Evolutionary conservation across 495 filamentous ascomycete genomes (phyloP).

Genomic region (Talaromyces borbonicus): DNA sequence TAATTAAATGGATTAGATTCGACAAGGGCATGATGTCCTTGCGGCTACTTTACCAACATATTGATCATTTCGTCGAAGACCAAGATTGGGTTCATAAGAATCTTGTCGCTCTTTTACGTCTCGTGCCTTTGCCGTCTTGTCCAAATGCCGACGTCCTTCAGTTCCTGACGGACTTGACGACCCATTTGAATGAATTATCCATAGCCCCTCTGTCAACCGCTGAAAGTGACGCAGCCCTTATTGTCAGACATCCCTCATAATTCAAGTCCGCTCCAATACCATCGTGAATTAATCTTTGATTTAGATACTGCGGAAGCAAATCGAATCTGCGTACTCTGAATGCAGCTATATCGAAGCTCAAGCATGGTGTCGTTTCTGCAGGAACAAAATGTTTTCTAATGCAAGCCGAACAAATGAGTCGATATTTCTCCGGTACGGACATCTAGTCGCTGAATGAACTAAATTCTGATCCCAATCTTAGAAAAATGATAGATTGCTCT

Average conservation of each 20-base stretch:
- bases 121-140: slow-evolving; percentile 29
- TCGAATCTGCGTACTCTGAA: slow-evolving; percentile 47
- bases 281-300: slow-evolving; percentile 3
- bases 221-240: slow-evolving; percentile 61
- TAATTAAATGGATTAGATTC: neutral
- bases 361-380: slow-evolving; percentile 63
- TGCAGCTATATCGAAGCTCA: slow-evolving; percentile 45
- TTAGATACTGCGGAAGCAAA: slow-evolving; percentile 68
- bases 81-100: slow-evolving; percentile 53
- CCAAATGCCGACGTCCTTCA: slow-evolving; percentile 13
- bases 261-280: neutral
- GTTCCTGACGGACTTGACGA: slow-evolving; percentile 27
- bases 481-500: neutral
- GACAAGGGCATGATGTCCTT: slow-evolving; percentile 33
- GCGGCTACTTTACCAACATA: slow-evolving; percentile 47
- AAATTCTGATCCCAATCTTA: slow-evolving; percentile 11
- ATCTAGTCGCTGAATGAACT: neutral
- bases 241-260: slow-evolving; percentile 39
- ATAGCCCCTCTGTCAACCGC: slow-evolving; percentile 34
- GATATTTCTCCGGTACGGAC: slow-evolving; percentile 55
- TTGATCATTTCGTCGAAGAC: slow-evolving; percentile 30
- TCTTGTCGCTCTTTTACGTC: slow-evolving; percentile 53
- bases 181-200: slow-evolving; percentile 23
- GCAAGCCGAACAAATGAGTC: slow-evolving; percentile 51
- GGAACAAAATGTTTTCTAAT: slow-evolving; percentile 53